Base-by-base conservation (phyloP, 495 filamentous ascomycete species). In the Aspergillus cavernicola region DNA sequence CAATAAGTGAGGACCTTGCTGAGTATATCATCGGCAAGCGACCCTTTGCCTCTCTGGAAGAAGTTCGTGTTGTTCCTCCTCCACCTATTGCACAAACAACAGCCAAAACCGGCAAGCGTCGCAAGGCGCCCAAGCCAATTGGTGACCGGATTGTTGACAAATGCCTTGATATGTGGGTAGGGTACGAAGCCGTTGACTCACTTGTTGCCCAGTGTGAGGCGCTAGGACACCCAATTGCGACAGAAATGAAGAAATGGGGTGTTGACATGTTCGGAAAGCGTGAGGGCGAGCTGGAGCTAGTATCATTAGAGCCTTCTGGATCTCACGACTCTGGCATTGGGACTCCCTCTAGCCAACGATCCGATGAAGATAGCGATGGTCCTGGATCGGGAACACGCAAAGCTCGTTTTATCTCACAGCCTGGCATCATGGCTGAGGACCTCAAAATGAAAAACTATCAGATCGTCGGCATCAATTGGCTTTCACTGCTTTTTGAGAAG, bases 401-500 rank as follows among this genome's bases (percentile, higher is more conserved):
- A 58, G 44, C 65, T 37, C 64, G 66, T 2, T 82, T 86, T 50
- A 74, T 88, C 15, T 73, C 82, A 33, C 86, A 95, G 61, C 93
- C 93, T 1, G 66, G 74, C 5, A 79, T 85, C 40, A 90, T 97
- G 85, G 71, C 74, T 2, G 74, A 86, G 3, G 78, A 85, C 54
- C 72, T 90, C 43, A 67, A 76, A 13, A 79, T 98, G 67, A 97
- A 97, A 64, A 83, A 92, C 38, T 97, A 97, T 58, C 93, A 98
- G 65, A 66, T 97, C 36, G 89, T 96, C 22, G 93, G 93, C 18
- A 78, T 98, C 26, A 98, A 97, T 61, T 98, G 95, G 95, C 74
- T 97, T 41, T 78, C 80, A 39, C 68, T 97, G 19, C 75, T 97
- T 28, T 96, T 88, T 58, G 70, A 86, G 39, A 84, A 88, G 35